Percentiles rank a stretch among this genome's conserved stretches.
phyloP scores from a whole-genome alignment of 2,329 filamentous ascomycete genomes.

The Grosmannia serpens region DNA sequence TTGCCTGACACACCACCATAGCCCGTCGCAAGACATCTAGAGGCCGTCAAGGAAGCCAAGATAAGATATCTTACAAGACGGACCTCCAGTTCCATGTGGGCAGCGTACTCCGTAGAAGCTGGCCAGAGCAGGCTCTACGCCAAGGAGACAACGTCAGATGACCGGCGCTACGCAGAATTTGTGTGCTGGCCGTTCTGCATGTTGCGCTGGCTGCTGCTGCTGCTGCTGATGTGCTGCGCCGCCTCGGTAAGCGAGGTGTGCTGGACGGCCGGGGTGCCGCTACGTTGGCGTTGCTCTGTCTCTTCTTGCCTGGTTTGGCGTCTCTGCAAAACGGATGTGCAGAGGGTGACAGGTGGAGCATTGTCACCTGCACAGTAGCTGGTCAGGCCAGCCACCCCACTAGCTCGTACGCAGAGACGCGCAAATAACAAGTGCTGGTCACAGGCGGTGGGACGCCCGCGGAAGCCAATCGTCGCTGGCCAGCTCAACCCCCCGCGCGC shows the following conservation, averaged over 20 bases:
- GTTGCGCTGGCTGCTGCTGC: constrained; percentile 47
- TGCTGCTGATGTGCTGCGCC: constrained; percentile 34
- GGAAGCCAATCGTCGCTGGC: neutral
- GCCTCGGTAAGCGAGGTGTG: neutral
- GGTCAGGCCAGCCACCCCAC: neutral
- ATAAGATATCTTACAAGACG: no score
- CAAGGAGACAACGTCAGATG: constrained; percentile 10
- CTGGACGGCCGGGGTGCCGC: no score
- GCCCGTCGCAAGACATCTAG: no score
- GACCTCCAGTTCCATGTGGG: no score
- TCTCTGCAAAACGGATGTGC: neutral
- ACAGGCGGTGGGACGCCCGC: neutral
- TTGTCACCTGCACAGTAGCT: neutral
- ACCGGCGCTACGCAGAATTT: constrained; percentile 44
- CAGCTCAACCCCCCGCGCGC: neutral
- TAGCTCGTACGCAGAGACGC: no score
- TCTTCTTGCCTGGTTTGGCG: no score
- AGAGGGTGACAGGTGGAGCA: neutral
- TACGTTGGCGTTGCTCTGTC: no score
- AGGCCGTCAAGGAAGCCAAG: no score
- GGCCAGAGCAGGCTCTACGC: no score
- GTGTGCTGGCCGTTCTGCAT: constrained; percentile 33
- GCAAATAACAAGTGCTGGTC: neutral
- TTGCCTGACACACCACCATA: no score
- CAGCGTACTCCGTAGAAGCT: no score